These are phyloP conservation scores for Helotiales sp. DNA, from an alignment of 2,329 filamentous ascomycete genomes.

Conservation along the genomic window DNA sequence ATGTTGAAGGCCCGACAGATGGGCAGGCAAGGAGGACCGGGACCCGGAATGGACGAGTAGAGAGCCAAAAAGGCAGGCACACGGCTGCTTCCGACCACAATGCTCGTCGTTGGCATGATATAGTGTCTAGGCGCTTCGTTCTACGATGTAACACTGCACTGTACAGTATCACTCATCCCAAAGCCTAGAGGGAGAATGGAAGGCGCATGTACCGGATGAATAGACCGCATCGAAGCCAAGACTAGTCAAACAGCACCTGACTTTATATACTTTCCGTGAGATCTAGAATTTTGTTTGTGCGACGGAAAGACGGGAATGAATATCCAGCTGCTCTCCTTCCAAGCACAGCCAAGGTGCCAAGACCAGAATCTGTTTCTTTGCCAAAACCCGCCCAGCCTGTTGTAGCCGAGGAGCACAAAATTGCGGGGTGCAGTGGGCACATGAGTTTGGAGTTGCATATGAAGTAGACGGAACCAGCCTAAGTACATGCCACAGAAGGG, in stretches of 20 bases:
- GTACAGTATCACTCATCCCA: slow-evolving; percentile 23
- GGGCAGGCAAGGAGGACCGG: slow-evolving; percentile 64
- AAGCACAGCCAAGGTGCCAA: slow-evolving; percentile 3
- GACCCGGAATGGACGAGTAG: slow-evolving; percentile 61
- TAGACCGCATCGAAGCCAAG: slow-evolving; percentile 15
- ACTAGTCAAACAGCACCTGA: background rate
- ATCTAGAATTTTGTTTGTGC: background rate
- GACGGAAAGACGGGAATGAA: background rate
- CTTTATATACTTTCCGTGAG: background rate
- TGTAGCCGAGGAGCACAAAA: background rate
- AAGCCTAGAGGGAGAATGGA: slow-evolving; percentile 15
- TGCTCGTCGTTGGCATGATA: slow-evolving; percentile 8
- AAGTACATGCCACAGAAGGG: background rate
- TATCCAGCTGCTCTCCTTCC: background rate
- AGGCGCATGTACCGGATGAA: slow-evolving; percentile 19
- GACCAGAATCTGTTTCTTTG: slow-evolving; percentile 1
- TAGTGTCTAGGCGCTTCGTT: slow-evolving; percentile 12
- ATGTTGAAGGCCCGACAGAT: slow-evolving; percentile 97
- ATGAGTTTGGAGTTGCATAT: background rate
- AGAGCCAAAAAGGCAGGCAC: background rate
- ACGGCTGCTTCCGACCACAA: slow-evolving; percentile 3
- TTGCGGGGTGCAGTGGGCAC: background rate
- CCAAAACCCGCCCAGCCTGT: too few relatives aligned
- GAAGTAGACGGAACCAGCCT: too few relatives aligned
- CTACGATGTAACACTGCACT: slow-evolving; percentile 21